A percentile compares a stretch with the other conserved stretches of the same genome.
Conservation (phyloP, 2,329 filamentous ascomycete genomes). For the Didymella sp. region DNA sequence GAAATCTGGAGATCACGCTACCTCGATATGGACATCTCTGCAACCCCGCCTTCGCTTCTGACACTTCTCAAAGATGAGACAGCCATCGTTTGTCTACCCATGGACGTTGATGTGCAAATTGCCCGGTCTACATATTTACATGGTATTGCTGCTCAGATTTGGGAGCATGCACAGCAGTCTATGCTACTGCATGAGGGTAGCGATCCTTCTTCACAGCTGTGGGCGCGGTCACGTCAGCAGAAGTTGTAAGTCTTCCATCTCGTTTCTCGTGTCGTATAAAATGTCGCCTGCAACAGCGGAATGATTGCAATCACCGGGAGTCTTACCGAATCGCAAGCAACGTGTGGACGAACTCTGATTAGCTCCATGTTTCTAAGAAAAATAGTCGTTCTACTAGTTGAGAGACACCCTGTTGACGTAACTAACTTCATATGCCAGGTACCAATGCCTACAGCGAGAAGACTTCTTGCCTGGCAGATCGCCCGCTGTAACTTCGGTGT, state of each 20-base stretch:
- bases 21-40: not conserved
- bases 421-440: constrained; percentile 60
- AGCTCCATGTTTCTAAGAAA: no score
- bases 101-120: not conserved
- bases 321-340: no score
- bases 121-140: not conserved
- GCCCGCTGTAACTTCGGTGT: constrained; percentile 29
- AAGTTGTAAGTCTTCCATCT: not conserved
- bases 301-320: no score
- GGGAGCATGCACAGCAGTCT: not conserved
- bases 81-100: not conserved
- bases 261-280: no score
- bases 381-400: no score
- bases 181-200: not conserved
- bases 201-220: not conserved
- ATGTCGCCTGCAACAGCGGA: no score
- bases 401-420: no score
- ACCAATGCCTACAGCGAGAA: constrained; percentile 53
- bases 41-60: not conserved
- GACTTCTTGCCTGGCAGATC: constrained; percentile 50
- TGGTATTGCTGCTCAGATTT: not conserved
- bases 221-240: not conserved
- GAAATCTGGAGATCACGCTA: not conserved
- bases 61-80: not conserved
- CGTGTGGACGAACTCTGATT: no score